Evolutionary conservation across 169 alveolate species (phyloP), one percentile per base, ranked within the genome.

Genomic region (Cryptosporidium meleagridis): DNA sequence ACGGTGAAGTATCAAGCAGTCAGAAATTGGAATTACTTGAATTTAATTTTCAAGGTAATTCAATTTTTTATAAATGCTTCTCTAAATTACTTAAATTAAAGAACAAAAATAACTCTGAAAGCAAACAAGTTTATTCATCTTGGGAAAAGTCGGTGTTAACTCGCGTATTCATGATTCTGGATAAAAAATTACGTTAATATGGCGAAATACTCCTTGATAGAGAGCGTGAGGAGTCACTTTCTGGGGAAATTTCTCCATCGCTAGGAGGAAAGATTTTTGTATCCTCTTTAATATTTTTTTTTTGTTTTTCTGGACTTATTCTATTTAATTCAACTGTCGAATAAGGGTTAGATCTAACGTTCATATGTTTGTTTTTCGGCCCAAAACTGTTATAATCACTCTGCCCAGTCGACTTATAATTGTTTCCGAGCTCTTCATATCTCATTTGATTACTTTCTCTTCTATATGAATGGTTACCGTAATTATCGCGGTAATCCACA

Each of bases 211-310:
- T 80, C 29, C 89, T 80, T 23, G 89, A 80, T 8, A 80, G 37
- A 21, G 89, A 80, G 16, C 16, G 89, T 39, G 73, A 80, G 16
- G 86, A 53, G 48, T 73, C 53, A 10, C 85, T 71, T 45, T 61
- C 89, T 29, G 80, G 75, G 41, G 89, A 41, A 62, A 80, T 65
- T 51, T 80, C 89, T 9, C 89, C 89, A 80, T 80, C 89, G 29
- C 89, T 80, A n/a, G 73, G 89, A 8, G 80, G 58, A 37, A 18
- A 31, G 21, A 33, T 58, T 55, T 52, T 21, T 18, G 33, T 18
- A 7, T 29, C 26, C 37, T 4, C 29, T 21, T 29, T 23, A n/a
- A n/a, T 23, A 14, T 23, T 23, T 9, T 71, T 71, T 71, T 59
- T 35, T 21, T 4, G 23, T 2, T 80, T 48, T 4, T 21, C 67